Conservation (phyloP, 106 monocot genomes). For the Platanthera zijinensis region DNA sequence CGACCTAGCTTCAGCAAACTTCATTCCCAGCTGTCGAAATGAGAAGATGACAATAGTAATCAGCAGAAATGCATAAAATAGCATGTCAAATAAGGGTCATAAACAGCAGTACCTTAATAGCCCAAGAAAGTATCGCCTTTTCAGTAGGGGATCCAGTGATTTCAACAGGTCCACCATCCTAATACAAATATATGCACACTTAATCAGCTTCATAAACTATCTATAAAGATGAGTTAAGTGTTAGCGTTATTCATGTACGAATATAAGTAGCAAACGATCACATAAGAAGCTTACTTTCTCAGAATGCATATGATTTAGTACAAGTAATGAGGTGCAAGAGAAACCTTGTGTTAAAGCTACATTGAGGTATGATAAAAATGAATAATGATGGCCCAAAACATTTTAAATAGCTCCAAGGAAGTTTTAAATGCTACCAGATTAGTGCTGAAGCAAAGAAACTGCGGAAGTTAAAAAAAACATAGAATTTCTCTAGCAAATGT, state of each 20-base stretch:
- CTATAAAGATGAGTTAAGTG: not conserved
- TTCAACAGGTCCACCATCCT: constrained; percentile 66
- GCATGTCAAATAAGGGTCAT: not conserved
- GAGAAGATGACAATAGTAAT: not conserved
- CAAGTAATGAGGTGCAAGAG: not conserved
- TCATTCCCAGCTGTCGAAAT: constrained; percentile 68
- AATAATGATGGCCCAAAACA: too few species aligned
- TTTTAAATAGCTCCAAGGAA: too few species aligned
- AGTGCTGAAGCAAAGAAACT: too few species aligned
- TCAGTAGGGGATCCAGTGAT: constrained; percentile 90
- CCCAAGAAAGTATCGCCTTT: constrained; percentile 89
- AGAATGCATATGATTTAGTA: not conserved
- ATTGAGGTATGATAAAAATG: too few species aligned
- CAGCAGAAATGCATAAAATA: not conserved
- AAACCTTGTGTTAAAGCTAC: too few species aligned
- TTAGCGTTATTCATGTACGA: not conserved
- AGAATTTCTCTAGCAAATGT: too few species aligned
- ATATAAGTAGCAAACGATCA: not conserved
- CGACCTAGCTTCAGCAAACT: constrained; percentile 57
- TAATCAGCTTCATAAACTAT: not conserved
- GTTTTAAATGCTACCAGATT: too few species aligned
- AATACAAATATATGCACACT: not conserved
- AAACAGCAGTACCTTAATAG: constrained; percentile 46
- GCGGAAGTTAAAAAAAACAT: too few species aligned
- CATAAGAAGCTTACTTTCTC: not conserved